Evolutionary conservation across 768 basidiomycete species (phyloP).

Genomic region (Rhizopogon vinicolor): DNA sequence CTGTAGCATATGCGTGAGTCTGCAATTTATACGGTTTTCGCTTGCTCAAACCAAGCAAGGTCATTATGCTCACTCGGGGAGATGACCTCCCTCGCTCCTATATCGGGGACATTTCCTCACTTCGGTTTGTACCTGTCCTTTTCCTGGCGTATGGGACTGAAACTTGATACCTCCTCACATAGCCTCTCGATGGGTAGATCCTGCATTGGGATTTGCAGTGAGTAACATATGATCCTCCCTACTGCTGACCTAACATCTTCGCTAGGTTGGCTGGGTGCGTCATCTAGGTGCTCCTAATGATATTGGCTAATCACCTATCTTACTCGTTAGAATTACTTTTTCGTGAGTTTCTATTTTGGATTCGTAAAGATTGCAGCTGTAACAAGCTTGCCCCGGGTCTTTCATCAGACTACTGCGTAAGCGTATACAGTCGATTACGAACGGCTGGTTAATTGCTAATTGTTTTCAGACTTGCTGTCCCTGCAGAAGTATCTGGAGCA

Average conservation of each 20-base stretch:
- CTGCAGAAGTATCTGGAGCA: slow-evolving; percentile 71
- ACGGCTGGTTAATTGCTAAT: background rate
- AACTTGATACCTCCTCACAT: background rate
- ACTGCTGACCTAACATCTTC: background rate
- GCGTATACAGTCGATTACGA: background rate
- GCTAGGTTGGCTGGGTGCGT: slow-evolving; percentile 10
- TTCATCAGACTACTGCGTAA: slow-evolving; percentile 3
- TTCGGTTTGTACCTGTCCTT: slow-evolving; percentile 38
- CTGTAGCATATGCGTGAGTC: slow-evolving; percentile 56
- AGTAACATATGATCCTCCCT: slow-evolving; percentile 24
- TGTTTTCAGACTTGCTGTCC: slow-evolving; percentile 31
- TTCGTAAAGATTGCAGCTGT: background rate
- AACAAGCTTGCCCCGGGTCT: background rate
- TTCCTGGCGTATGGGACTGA: background rate
- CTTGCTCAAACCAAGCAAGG: slow-evolving; percentile 18
- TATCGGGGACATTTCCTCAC: slow-evolving; percentile 76
- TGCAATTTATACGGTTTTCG: slow-evolving; percentile 18
- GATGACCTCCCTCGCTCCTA: slow-evolving; percentile 74
- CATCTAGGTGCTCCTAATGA: background rate
- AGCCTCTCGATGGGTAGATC: slow-evolving; percentile 58
- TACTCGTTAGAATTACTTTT: slow-evolving; percentile 47
- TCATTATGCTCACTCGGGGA: slow-evolving; percentile 69
- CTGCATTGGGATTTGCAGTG: slow-evolving; percentile 55
- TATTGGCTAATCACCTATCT: slow-evolving; percentile 26
- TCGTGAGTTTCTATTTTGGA: slow-evolving; percentile 26